These are phyloP conservation scores for Bonnemaisonia californica DNA, from an alignment of 31 red algal genomes.

Conservation along the genomic window DNA sequence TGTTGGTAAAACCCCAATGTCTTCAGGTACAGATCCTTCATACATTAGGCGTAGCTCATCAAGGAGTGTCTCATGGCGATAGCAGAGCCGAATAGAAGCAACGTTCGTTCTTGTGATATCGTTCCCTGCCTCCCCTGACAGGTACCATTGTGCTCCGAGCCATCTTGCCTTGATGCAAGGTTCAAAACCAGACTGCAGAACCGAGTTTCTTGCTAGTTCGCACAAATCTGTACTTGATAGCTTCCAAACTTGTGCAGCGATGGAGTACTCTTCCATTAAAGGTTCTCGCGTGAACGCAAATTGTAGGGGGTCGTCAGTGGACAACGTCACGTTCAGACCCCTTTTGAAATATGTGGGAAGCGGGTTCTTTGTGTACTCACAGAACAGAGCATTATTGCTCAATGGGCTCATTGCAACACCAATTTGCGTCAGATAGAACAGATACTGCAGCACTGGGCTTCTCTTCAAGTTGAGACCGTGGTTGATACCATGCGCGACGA, in stretches of 20 bases:
- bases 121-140: conserved; percentile 53
- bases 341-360: conserved; percentile 70
- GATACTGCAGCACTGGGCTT: conserved; percentile 84
- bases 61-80: conserved; percentile 75
- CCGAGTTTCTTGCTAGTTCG: conserved; percentile 94
- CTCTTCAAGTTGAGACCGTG: conserved; percentile 88
- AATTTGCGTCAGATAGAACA: conserved; percentile 94
- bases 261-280: conserved; percentile 97
- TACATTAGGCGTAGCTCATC: conserved; percentile 79
- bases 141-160: conserved; percentile 74
- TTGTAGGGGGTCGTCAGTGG: conserved; percentile 94
- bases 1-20: conserved; percentile 28
- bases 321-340: conserved; percentile 89
- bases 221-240: conserved; percentile 84
- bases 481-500: conserved; percentile 94
- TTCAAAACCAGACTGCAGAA: conserved; percentile 96
- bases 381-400: conserved; percentile 94
- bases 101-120: conserved; percentile 88
- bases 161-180: conserved; percentile 84
- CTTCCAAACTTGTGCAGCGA: conserved; percentile 88
- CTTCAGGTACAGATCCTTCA: conserved; percentile 13
- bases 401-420: conserved; percentile 94
- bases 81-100: conserved; percentile 77
- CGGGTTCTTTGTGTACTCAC: conserved; percentile 88
- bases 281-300: conserved; percentile 91